These are phyloP conservation scores for Ophiocordyceps camponoti-leonardi DNA, from an alignment of 2,329 filamentous ascomycete species.

Conservation along the genomic window DNA sequence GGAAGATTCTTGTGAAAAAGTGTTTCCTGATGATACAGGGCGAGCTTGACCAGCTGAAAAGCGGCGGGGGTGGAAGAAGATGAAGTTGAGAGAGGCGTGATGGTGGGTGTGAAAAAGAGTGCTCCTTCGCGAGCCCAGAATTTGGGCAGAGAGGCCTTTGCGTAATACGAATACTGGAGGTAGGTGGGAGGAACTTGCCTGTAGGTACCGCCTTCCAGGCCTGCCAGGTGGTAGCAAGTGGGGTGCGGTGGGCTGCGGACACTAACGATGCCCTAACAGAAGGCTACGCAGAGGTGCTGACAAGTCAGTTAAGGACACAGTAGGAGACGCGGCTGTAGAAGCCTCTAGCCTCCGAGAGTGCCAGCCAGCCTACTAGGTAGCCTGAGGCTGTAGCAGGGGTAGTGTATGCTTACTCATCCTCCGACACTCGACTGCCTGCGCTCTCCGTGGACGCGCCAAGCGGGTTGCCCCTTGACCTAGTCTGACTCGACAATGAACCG, in stretches of 20 bases:
- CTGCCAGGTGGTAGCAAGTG: background rate
- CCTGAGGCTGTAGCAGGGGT: too few relatives aligned
- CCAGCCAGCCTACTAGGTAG: too few relatives aligned
- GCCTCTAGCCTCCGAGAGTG: background rate
- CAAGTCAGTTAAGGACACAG: background rate
- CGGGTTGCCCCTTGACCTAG: too few relatives aligned
- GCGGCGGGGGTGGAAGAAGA: conserved; percentile 2
- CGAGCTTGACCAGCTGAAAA: background rate
- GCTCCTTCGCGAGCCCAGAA: conserved; percentile 9
- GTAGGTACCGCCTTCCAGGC: background rate
- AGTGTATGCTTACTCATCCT: too few relatives aligned
- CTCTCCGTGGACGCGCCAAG: too few relatives aligned
- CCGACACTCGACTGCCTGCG: too few relatives aligned
- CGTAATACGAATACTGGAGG: conserved; percentile 13
- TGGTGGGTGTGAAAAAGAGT: conserved; percentile 12
- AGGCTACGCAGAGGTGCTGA: too few relatives aligned
- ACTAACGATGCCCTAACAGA: background rate
- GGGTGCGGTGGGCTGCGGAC: too few relatives aligned
- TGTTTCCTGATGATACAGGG: background rate
- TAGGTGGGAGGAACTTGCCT: background rate
- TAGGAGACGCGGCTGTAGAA: background rate
- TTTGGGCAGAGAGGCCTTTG: conserved; percentile 13
- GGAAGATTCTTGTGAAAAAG: background rate
- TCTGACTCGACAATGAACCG: too few relatives aligned
- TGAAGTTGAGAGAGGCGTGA: conserved; percentile 6